Evolutionary conservation across 495 filamentous ascomycete species (phyloP), one percentile per base, ranked within the genome.

Genomic region (Aspergillus bertholletiae): DNA sequence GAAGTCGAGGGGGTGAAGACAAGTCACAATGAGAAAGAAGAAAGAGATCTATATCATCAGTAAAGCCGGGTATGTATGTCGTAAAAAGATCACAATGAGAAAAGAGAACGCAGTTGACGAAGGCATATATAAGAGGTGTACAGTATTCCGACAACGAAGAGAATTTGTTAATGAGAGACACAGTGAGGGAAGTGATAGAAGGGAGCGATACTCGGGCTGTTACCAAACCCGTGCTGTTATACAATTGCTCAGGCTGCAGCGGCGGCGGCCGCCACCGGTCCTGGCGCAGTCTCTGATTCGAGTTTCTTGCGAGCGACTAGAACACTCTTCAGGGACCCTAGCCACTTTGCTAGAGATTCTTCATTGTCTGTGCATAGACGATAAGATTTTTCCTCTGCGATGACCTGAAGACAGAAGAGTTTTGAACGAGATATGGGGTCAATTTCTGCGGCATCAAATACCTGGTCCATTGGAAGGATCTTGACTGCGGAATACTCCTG

Each of bases 381-480:
- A 56, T 93, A 96, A 49, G 83, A 90, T 70, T 95, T 93, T 63
- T 96, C 92, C 58, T 96, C 93, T 43, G 88, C 88, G 71, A 98
- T 96, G 61, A 97, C 82, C 67, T 98, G 94, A 72, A 97, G 74
- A 69, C 94, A 98, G 63, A 87, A 83, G 39, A 72, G 81, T 74
- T 95, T 96, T 34, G 86, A 94, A 56, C 82, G 85, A 43, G 88
- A 94, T 59, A 94, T 69, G 0, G 93, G 86, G 56, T 97, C 90
- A 48, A 96, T 88, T 52, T 98, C 94, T 26, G 96, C 91, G 21
- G 89, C 94, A 61, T 96, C 88, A 63, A 97, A 88, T 54, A 98
- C 84, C 37, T 81, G 84, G 6, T 83, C 77, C 61, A 97, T 80
- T 2, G 87, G 85, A 43, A 97, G 76, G 61, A 98, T 87, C 49